Evolutionary conservation across 148 eudicot species (phyloP).

Genomic region (Amaranthus hypochondriacus): DNA sequence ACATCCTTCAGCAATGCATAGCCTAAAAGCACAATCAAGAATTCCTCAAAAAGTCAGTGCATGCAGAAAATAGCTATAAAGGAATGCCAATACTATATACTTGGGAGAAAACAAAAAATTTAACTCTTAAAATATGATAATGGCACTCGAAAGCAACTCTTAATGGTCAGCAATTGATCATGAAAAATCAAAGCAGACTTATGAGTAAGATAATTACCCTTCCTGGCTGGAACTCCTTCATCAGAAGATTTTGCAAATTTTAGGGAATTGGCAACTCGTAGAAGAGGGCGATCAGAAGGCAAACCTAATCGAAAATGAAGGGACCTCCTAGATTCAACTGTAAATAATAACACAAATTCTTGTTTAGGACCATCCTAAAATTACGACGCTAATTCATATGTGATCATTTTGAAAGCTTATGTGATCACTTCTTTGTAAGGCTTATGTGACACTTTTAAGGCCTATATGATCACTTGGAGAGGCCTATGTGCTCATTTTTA

Average conservation of each 20-base stretch:
- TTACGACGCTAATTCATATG: no score
- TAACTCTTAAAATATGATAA: no score
- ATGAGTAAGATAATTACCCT: constrained; percentile 41
- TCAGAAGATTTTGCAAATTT: constrained; percentile 37
- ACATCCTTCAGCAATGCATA: constrained; percentile 77
- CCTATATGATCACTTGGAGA: no score
- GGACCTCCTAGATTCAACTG: constrained; percentile 86
- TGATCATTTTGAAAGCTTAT: no score
- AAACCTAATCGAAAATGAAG: constrained; percentile 84
- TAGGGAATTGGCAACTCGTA: constrained; percentile 81
- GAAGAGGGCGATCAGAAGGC: constrained; percentile 90
- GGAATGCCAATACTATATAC: background rate
- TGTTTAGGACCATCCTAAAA: no score
- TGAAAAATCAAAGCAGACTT: background rate
- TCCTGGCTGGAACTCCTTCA: constrained; percentile 36
- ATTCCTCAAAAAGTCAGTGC: constrained; percentile 13
- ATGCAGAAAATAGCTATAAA: constrained; percentile 6
- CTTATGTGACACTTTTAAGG: no score
- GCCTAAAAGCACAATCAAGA: constrained; percentile 41
- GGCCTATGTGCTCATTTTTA: no score
- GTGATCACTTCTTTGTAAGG: no score
- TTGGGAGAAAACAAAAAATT: background rate
- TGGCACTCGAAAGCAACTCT: no score
- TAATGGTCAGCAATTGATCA: background rate
- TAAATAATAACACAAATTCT: constrained; percentile 8